A percentile compares a stretch with the other conserved stretches of the same genome.
These are phyloP conservation scores for Samsoniella hepiali DNA, from an alignment of 2,329 filamentous ascomycete genomes.

Conservation along the genomic window DNA sequence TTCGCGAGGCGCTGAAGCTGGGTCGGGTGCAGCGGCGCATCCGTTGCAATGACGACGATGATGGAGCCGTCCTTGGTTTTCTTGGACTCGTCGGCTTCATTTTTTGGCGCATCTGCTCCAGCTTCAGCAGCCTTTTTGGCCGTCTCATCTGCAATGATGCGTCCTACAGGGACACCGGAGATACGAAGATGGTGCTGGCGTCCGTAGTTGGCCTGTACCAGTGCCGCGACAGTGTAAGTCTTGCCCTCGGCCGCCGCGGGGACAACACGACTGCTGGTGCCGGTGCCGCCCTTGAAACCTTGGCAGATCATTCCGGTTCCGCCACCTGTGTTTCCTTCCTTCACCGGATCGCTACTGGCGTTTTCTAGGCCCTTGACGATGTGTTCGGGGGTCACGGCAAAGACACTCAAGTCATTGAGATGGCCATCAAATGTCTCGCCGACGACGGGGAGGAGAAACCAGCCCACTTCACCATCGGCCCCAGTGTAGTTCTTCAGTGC, in stretches of 20 bases:
- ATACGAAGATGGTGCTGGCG: slow-evolving; percentile 52
- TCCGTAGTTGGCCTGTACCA: slow-evolving; percentile 64
- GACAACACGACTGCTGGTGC: slow-evolving; percentile 51
- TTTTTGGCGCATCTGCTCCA: slow-evolving; percentile 2
- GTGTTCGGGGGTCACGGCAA: slow-evolving; percentile 50
- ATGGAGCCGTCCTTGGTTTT: slow-evolving; percentile 60
- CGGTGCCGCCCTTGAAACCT: slow-evolving; percentile 63
- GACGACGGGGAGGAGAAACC: slow-evolving; percentile 55
- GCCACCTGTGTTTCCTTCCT: slow-evolving; percentile 59
- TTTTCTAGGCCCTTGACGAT: slow-evolving; percentile 50
- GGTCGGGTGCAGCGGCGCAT: slow-evolving; percentile 55
- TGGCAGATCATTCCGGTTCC: slow-evolving; percentile 64
- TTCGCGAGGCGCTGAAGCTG: slow-evolving; percentile 57
- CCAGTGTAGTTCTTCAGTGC: slow-evolving; percentile 45
- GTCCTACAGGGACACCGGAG: slow-evolving; percentile 56
- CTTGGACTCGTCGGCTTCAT: slow-evolving; percentile 31
- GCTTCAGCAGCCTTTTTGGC: not conserved
- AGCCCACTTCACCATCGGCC: slow-evolving; percentile 40
- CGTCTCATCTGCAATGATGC: slow-evolving; percentile 47
- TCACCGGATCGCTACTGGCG: slow-evolving; percentile 47
- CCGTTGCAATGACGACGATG: slow-evolving; percentile 58
- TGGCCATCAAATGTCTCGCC: slow-evolving; percentile 60
- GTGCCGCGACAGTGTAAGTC: slow-evolving; percentile 54
- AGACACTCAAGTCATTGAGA: slow-evolving; percentile 54
- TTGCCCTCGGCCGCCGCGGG: slow-evolving; percentile 17